Conservation (phyloP, 2,329 filamentous ascomycete genomes). For the Fusarium tanahbumbuense region DNA sequence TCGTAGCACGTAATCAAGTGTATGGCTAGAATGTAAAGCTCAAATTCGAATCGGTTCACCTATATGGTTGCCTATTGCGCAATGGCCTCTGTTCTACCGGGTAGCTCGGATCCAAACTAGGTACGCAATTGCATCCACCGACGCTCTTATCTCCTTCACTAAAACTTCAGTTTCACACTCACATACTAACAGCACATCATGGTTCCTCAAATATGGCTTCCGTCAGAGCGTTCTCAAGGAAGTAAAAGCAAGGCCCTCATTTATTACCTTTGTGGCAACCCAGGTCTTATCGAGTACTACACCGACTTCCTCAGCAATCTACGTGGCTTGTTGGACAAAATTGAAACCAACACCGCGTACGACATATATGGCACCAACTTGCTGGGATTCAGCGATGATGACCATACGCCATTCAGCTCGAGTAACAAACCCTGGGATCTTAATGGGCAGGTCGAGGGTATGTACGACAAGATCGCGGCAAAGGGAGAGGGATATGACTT, state of each 20-base stretch:
- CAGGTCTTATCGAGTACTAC: constrained; percentile 81
- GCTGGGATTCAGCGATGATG: constrained; percentile 67
- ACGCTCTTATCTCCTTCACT: background rate
- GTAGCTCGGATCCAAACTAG: constrained; percentile 9
- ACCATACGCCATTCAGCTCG: constrained; percentile 60
- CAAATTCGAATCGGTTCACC: background rate
- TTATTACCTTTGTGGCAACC: constrained; percentile 82
- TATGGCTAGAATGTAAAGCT: background rate
- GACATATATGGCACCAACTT: constrained; percentile 70
- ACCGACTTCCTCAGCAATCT: constrained; percentile 71
- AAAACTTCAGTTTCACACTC: background rate
- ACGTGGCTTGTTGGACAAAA: constrained; percentile 62
- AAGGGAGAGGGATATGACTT: constrained; percentile 61
- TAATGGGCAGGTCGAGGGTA: constrained; percentile 63
- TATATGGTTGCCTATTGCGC: background rate
- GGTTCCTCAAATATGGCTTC: constrained; percentile 47
- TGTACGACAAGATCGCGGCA: constrained; percentile 54
- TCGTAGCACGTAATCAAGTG: background rate
- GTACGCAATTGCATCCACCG: background rate
- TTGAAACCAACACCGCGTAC: constrained; percentile 55
- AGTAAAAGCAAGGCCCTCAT: constrained; percentile 61
- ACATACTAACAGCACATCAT: constrained; percentile 17
- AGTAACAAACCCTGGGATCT: constrained; percentile 61
- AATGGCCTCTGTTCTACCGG: constrained; percentile 6
- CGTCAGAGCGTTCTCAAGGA: constrained; percentile 41